Evolutionary conservation across 176 grass and related monocot species (phyloP).

Genomic region (Secale cereale): DNA sequence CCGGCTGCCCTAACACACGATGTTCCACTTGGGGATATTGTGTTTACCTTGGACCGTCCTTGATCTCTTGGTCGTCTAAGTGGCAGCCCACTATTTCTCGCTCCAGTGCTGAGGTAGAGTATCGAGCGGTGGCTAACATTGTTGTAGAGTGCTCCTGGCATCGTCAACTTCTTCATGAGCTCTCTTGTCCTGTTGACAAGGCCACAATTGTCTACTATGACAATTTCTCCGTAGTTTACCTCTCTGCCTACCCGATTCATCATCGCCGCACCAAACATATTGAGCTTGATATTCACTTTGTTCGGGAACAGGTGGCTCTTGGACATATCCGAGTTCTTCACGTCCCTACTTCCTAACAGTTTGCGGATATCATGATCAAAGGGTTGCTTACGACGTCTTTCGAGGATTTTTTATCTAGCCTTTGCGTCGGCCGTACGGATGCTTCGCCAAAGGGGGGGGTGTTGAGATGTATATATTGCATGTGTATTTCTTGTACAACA

Average conservation of each 20-base stretch:
- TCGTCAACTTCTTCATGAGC: background rate
- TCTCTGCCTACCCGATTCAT: background rate
- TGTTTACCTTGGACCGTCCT: no score
- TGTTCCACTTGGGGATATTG: no score
- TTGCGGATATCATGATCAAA: background rate
- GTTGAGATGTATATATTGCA: no score
- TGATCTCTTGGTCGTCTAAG: no score
- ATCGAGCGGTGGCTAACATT: no score
- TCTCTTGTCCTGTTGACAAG: background rate
- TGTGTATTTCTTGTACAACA: no score
- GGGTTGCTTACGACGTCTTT: background rate
- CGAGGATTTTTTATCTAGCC: background rate
- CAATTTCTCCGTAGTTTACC: background rate
- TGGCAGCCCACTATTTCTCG: no score
- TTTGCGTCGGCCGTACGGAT: background rate
- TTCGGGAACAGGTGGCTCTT: background rate
- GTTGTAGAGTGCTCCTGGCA: no score
- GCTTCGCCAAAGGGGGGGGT: no score
- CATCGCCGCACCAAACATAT: background rate
- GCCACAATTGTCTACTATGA: no score
- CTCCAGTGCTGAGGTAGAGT: no score
- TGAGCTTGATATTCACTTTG: background rate
- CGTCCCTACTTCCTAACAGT: background rate
- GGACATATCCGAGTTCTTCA: background rate
- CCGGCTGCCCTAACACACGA: no score